Conservation (phyloP, 148 eudicot species). For the Amaranthus hypochondriacus region DNA sequence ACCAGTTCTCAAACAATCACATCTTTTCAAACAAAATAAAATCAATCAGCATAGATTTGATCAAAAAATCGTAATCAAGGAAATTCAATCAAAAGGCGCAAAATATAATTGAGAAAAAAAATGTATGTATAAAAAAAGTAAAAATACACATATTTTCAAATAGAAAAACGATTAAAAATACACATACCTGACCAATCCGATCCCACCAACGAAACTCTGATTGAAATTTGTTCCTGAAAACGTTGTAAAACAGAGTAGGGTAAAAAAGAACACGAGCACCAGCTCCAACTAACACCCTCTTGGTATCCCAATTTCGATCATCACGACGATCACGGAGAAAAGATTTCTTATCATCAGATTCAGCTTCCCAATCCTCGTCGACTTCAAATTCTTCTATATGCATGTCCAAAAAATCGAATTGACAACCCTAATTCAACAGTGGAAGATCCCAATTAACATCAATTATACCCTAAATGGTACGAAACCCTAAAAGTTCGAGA, state of each 20-base stretch:
- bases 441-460: not conserved
- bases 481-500: conserved; percentile 21
- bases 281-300: conserved; percentile 76
- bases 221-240: conserved; percentile 74
- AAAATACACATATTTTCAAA: not conserved
- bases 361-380: conserved; percentile 19
- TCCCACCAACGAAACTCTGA: conserved; percentile 96
- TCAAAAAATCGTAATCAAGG: too few species aligned
- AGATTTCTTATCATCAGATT: conserved; percentile 4
- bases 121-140: not conserved
- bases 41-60: not conserved
- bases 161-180: not conserved
- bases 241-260: conserved; percentile 86
- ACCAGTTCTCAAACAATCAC: too few species aligned
- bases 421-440: conserved; percentile 9
- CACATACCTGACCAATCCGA: conserved; percentile 65
- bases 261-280: conserved; percentile 85
- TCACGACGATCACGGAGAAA: conserved; percentile 4
- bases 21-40: not conserved
- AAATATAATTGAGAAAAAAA: not conserved
- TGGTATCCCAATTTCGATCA: conserved; percentile 40
- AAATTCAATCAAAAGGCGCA: too few species aligned
- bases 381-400: conserved; percentile 54
- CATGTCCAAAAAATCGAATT: conserved; percentile 39
- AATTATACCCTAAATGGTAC: not conserved